Evolutionary conservation across 371 early-diverging fungal genomes (phyloP), one percentile per base, ranked within the genome.

Genomic region (Mucor indicus): DNA sequence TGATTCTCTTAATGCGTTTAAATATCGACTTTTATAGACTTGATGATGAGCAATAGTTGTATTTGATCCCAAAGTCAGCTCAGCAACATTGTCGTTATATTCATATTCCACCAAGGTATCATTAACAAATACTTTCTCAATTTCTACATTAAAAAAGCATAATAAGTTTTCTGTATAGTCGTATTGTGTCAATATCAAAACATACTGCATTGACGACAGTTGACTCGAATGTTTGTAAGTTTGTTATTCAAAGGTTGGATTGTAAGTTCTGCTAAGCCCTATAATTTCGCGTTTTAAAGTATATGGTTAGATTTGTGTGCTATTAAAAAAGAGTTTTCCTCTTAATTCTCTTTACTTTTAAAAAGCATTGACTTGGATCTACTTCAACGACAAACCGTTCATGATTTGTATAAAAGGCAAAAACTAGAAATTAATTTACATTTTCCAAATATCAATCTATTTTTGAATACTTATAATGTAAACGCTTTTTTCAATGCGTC

Each of bases 221-320:
- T 84, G 45, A 86, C 64, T 30, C 69, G 68, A 24, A 85, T 49
- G 7, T 44, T 56, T 16, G 56, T 44, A 9, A 86, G 48, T 42
- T 76, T 75, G 24, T 72, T 64, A 12, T 64, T 44, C 15, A 80
- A 53, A 4, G 87, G 84, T 35, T 72, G 67, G 38, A 86, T 67
- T 23, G 75, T 79, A 37, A 85, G 56, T 48, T 84, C 84, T 13
- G 81, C 82, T 38, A 73, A 69, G 20, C 85, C 87, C 84, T 86
- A 55, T 22, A 33, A 33, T 9, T 33, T 13, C 5, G n/a, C 13
- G 4, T 15, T 11, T 9, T 33, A 9, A 11, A 33, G 35, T 13
- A 4, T 9, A 33, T 33, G 5, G 10, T 9, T 4, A 33, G 4
- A 5, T 33, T 11, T 29, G 30, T 8, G 12, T 29, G 12, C 12